phyloP scores from a whole-genome alignment of 306 rosid species.

The Alnus rubra region DNA sequence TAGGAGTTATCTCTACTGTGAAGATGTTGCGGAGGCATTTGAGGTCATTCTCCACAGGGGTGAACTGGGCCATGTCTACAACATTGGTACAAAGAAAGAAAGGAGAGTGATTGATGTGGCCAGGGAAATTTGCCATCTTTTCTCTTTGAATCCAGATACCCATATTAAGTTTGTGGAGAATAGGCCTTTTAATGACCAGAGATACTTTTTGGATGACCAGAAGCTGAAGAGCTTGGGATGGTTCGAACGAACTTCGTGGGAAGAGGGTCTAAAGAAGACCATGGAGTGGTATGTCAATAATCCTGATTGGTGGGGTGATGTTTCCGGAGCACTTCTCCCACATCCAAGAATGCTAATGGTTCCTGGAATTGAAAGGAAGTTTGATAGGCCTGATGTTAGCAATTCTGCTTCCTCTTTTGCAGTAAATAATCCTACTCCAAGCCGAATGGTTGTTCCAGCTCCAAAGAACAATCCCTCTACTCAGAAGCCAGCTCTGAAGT shows the following conservation, averaged over 20 bases:
- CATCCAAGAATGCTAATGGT: conserved; percentile 61
- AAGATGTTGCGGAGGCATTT: conserved; percentile 69
- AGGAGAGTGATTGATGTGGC: conserved; percentile 69
- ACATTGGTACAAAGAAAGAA: conserved; percentile 60
- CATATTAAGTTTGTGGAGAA: conserved; percentile 50
- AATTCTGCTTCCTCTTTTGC: not conserved
- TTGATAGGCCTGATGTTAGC: conserved; percentile 27
- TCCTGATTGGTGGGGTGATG: conserved; percentile 69
- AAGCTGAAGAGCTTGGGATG: conserved; percentile 58
- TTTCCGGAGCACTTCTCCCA: conserved; percentile 61
- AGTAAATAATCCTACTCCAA: conserved; percentile 24
- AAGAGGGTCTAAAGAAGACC: conserved; percentile 53
- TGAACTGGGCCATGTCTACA: conserved; percentile 66
- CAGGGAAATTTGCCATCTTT: conserved; percentile 48
- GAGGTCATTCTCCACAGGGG: conserved; percentile 58
- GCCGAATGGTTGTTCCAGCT: conserved; percentile 30
- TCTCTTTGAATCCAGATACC: conserved; percentile 40
- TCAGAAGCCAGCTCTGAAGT: conserved; percentile 43
- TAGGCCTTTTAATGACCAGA: conserved; percentile 61
- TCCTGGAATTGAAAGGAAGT: conserved; percentile 50
- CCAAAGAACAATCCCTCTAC: conserved; percentile 18
- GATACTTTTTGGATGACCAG: conserved; percentile 56
- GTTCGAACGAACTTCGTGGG: conserved; percentile 54
- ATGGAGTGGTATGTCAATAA: conserved; percentile 58
- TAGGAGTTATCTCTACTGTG: conserved; percentile 59